Evolutionary conservation across 768 basidiomycete genomes (phyloP), one percentile per base, ranked within the genome.

Genomic region (Gloeopeniophorella convolvens): DNA sequence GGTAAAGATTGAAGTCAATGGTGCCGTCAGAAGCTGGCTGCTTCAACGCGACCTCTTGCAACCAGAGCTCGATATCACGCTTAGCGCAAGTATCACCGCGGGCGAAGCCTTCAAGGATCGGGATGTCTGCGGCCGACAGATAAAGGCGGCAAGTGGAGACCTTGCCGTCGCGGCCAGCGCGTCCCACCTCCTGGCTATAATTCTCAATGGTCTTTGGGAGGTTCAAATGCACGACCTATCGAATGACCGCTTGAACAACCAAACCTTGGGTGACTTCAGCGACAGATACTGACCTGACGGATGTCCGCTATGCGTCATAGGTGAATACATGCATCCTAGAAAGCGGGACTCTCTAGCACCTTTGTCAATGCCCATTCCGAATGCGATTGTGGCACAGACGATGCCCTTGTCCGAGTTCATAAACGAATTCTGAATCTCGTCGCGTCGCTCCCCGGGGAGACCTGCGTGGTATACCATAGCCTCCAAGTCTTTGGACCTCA

Each of bases 141-240:
- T 74, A 73, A 67, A 77, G 68, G 13, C 69, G 55, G 61, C 76
- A 77, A 6, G 63, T 64, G 10, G 76, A 75, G 2, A 63, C 69
- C 5, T 68, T 53, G 7, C 69, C 69, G 40, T 74, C 73, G 16
- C 70, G 63, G 6, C 72, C 73, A 1, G 73, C 73, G 40, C 73
- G 56, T 5, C 73, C 73, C 15, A 75, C 68, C 60, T 75, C 73
- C 52, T 75, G 73, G 26, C 67, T 69, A 48, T 72, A 73, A 51
- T 70, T 69, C 57, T 76, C 74, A 5, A 75, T 50, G 0, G 72
- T 74, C 61, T 76, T 74, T 5, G 73, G 72, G 61, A 75, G 65
- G 56, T 62, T 65, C 3, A 72, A 54, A 48, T 71, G 73, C 8
- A 71, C 62, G 35, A 75, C 70, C 66, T 72, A n/a, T n/a, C n/a